Evolutionary conservation across 1,139 yeast genomes (phyloP).

Genomic region (Diutina neorugosa): DNA sequence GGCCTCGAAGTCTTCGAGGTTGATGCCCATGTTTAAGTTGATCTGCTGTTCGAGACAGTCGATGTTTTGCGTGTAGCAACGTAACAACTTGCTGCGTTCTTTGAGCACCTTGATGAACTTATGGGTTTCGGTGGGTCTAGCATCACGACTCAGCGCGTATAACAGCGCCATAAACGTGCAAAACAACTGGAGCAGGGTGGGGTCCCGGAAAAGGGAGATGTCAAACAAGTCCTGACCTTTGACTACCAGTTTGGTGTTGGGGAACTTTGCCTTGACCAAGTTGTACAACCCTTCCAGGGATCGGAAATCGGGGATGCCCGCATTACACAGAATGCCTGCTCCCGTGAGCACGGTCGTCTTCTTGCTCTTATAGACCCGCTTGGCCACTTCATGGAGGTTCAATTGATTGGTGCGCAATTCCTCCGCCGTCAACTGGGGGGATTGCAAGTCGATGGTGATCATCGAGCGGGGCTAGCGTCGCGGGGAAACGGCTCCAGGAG

Average conservation of each 20-base stretch:
- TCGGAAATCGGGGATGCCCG: constrained; percentile 93
- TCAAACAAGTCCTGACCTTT: constrained; percentile 89
- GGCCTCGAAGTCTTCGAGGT: constrained; percentile 18
- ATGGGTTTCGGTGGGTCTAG: constrained; percentile 79
- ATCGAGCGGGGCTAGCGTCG: background rate
- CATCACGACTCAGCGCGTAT: constrained; percentile 47
- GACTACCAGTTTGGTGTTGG: constrained; percentile 35
- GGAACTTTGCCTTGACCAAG: constrained; percentile 52
- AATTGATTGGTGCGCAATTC: background rate
- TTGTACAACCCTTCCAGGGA: constrained; percentile 76
- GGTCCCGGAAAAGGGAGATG: constrained; percentile 47
- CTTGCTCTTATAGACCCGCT: constrained; percentile 32
- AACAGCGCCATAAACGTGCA: constrained; percentile 74
- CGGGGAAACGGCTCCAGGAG: background rate
- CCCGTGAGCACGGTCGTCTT: constrained; percentile 66
- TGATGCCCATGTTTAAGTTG: constrained; percentile 33
- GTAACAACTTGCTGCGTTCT: constrained; percentile 52
- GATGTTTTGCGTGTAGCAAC: constrained; percentile 80
- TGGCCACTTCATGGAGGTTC: constrained; percentile 26
- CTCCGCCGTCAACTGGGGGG: background rate
- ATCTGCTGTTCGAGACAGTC: constrained; percentile 25
- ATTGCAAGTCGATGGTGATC: constrained; percentile 4
- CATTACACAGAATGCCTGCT: constrained; percentile 92
- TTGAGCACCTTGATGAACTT: constrained; percentile 56
- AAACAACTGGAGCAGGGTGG: constrained; percentile 50